Evolutionary conservation across 2,329 filamentous ascomycete genomes (phyloP).

Genomic region (Colletotrichum limetticola): DNA sequence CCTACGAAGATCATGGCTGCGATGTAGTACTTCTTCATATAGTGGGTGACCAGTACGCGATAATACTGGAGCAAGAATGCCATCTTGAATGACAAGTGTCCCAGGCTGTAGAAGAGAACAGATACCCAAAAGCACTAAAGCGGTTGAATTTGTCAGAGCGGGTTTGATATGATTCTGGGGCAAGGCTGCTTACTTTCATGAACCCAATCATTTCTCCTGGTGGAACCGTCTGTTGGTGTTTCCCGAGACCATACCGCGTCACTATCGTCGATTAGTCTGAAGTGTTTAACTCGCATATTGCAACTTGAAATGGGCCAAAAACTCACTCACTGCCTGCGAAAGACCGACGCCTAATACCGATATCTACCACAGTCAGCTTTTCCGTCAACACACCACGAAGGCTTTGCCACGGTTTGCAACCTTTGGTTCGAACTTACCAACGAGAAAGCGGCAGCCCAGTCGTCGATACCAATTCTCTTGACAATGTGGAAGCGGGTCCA

Average conservation of each 20-base stretch:
- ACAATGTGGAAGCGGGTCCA: constrained; percentile 41
- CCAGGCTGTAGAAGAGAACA: constrained; percentile 44
- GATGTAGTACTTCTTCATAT: constrained; percentile 40
- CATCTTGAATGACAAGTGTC: constrained; percentile 44
- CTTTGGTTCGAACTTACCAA: constrained; percentile 33
- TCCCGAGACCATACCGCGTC: constrained; percentile 37
- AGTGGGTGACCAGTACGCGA: constrained; percentile 43
- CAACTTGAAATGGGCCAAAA: too few relatives aligned
- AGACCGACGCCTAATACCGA: constrained; percentile 17
- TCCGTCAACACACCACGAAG: too few relatives aligned
- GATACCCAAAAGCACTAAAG: constrained; percentile 43
- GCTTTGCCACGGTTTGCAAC: background rate
- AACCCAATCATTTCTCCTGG: background rate
- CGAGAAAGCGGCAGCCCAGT: constrained; percentile 39
- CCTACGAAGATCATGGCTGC: constrained; percentile 39
- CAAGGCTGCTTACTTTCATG: constrained; percentile 19
- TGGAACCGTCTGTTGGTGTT: constrained; percentile 24
- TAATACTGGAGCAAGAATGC: constrained; percentile 50
- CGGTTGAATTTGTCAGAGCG: background rate
- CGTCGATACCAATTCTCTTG: constrained; percentile 41
- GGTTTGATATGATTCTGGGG: background rate
- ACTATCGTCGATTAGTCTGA: background rate
- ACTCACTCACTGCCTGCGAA: constrained; percentile 14
- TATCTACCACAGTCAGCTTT: constrained; percentile 4
- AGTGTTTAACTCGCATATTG: too few relatives aligned